Evolutionary conservation across 2,329 filamentous ascomycete genomes (phyloP), one percentile per base, ranked within the genome.

Genomic region (Botrytis fabae): DNA sequence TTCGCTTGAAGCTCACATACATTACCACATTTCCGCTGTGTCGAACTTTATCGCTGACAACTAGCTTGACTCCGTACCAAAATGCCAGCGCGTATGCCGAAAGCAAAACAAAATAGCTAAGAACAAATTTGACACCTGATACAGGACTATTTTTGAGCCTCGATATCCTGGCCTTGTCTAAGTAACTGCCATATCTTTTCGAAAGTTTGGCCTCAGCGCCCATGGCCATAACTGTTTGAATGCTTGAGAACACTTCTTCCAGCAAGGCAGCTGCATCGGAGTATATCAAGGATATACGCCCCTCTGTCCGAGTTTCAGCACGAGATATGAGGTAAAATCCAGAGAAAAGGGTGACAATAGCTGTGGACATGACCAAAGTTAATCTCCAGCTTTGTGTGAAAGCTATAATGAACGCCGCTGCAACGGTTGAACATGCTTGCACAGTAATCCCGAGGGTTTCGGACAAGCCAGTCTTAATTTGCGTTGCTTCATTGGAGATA

Each of bases 11-110:
- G 57, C 18, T 32, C 46, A 48, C 46, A 16, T 60, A 60, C 57
- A 86, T 87, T 9, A 73, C 69, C 54, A 70, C 70, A 20, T 57
- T 64, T 20, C 42, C 38, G 28, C 57, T 64, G 32, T 69, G 46
- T 51, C 38, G 48, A 40, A 59, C 60, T 16, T 72, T 70, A 6
- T 72, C 48, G 3, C 81, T 78, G 14, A 86, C 85, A 59, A 89
- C 85, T 20, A 81, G 82, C 42, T 80, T 82, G 73, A 85, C 86
- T 69, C 87, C 87, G 78, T 87, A 84, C 86, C 86, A 89, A 76
- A 88, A 89, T 1, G 87, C 86, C 8, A 89, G 79, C 18, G 85
- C 86, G 78, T 88, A 88, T 4, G 86, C 86, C 5, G 85, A 83
- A 20, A 42, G 42, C 18, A 65, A 42, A n/a, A 65, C 28, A 22